Conservation (phyloP, 2,329 filamentous ascomycete species). For the Pyricularia pennisetigena region DNA sequence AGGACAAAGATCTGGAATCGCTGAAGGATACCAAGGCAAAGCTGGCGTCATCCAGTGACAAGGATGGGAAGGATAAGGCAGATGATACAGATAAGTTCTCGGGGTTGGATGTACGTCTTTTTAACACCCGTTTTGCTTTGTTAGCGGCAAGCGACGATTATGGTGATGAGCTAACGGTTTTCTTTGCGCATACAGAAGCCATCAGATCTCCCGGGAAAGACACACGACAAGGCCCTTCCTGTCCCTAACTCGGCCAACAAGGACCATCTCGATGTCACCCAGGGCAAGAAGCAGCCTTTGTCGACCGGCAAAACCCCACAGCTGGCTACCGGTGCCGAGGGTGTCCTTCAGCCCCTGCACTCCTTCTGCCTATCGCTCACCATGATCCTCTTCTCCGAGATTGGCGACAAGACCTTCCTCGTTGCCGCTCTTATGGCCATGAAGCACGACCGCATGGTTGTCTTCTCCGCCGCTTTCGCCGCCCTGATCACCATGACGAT, state of each 20-base stretch:
- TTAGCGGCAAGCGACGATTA: background rate
- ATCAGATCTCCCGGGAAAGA: constrained; percentile 66
- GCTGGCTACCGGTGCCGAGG: constrained; percentile 30
- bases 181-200: constrained; percentile 54
- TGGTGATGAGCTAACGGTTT: constrained; percentile 6
- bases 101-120: constrained; percentile 46
- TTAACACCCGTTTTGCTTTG: no score
- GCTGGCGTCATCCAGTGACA: constrained; percentile 29
- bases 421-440: constrained; percentile 98
- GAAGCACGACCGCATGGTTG: constrained; percentile 88
- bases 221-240: constrained; percentile 64
- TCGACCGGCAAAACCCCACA: constrained; percentile 16
- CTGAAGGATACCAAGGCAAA: constrained; percentile 23
- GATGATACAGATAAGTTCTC: constrained; percentile 25
- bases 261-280: constrained; percentile 47
- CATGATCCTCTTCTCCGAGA: constrained; percentile 95
- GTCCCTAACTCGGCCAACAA: constrained; percentile 57
- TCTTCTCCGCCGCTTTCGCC: constrained; percentile 90
- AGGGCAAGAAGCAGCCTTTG: constrained; percentile 16
- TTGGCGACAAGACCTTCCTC: constrained; percentile 97
- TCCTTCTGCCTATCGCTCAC: constrained; percentile 87
- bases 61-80: constrained; percentile 30
- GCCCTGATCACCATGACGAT: constrained; percentile 92
- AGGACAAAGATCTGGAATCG: constrained; percentile 22
- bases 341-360: constrained; percentile 69